phyloP scores from a whole-genome alignment of 176 grass and related monocot genomes.

The Eragrostis nindensis region DNA sequence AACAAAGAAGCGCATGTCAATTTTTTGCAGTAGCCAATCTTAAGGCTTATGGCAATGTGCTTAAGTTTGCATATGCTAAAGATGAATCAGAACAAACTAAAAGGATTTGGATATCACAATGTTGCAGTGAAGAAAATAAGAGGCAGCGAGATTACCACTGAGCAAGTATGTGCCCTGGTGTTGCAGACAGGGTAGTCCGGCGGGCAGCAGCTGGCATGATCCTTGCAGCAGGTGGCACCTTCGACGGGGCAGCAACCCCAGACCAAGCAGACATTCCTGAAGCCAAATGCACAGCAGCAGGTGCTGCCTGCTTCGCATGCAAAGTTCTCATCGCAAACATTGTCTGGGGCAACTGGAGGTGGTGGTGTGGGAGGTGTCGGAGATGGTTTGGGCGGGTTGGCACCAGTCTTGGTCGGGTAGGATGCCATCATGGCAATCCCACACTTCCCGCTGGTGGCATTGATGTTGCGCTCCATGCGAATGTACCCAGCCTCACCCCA shows the following conservation, averaged over 20 bases:
- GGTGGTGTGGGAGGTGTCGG: slow-evolving; percentile 61
- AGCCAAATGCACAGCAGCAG: slow-evolving; percentile 76
- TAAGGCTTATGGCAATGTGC: neutral
- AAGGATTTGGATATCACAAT: neutral
- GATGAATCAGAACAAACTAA: neutral
- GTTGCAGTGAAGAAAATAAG: neutral
- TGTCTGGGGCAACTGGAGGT: slow-evolving; percentile 48
- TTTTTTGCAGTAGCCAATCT: neutral
- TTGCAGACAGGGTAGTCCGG: slow-evolving; percentile 82
- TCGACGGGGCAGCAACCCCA: slow-evolving; percentile 85
- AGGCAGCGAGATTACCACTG: slow-evolving; percentile 46
- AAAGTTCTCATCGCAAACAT: slow-evolving; percentile 51
- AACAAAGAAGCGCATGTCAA: slow-evolving; percentile 1
- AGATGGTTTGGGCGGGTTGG: slow-evolving; percentile 70
- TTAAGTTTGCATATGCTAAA: neutral
- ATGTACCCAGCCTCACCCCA: slow-evolving; percentile 92
- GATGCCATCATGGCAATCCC: slow-evolving; percentile 88
- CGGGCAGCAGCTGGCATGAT: slow-evolving; percentile 88
- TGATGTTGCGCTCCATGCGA: slow-evolving; percentile 79
- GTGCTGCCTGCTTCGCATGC: slow-evolving; percentile 61
- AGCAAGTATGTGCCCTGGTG: slow-evolving; percentile 58
- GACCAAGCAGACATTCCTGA: slow-evolving; percentile 59
- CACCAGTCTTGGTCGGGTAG: slow-evolving; percentile 75
- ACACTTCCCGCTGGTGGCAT: slow-evolving; percentile 60
- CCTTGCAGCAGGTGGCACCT: slow-evolving; percentile 83